Percentiles rank a stretch among this genome's conserved stretches.
phyloP scores from a whole-genome alignment of 2,329 filamentous ascomycete genomes.

The Helminthosporium solani region DNA sequence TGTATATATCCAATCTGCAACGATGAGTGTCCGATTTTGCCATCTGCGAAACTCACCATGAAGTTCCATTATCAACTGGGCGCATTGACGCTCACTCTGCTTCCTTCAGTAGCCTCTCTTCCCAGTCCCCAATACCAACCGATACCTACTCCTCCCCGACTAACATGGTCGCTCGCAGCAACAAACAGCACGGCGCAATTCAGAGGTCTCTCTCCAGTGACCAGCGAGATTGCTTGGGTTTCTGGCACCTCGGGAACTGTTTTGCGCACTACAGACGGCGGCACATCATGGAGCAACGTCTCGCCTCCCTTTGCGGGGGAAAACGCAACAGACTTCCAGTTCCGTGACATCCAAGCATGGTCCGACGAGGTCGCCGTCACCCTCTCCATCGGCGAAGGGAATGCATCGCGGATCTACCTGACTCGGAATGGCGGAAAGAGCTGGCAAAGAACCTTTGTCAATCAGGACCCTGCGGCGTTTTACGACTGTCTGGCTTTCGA shows the following conservation, averaged over 20 bases:
- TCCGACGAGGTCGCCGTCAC: constrained; percentile 19
- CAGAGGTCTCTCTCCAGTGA: constrained; percentile 26
- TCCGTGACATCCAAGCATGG: constrained; percentile 33
- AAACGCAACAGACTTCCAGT: constrained; percentile 24
- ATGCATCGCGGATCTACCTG: constrained; percentile 25
- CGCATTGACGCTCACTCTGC: neutral
- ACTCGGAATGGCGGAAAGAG: constrained; percentile 23
- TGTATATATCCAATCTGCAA: no score
- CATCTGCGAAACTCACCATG: neutral
- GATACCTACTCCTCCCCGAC: neutral
- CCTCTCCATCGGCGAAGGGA: constrained; percentile 28
- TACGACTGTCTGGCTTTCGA: constrained; percentile 36
- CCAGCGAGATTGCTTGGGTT: constrained; percentile 21
- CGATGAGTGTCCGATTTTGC: neutral
- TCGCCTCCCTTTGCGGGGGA: constrained; percentile 22
- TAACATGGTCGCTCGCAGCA: constrained; percentile 23
- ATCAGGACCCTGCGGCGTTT: constrained; percentile 25
- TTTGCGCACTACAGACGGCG: constrained; percentile 24
- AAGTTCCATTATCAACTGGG: neutral
- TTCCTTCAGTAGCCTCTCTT: neutral
- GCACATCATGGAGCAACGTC: constrained; percentile 27
- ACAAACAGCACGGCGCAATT: constrained; percentile 31
- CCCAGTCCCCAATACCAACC: neutral
- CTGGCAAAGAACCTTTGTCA: constrained; percentile 27
- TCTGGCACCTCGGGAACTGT: constrained; percentile 31